phyloP scores from a whole-genome alignment of 2,329 filamentous ascomycete species.

The Beauveria asiatica region DNA sequence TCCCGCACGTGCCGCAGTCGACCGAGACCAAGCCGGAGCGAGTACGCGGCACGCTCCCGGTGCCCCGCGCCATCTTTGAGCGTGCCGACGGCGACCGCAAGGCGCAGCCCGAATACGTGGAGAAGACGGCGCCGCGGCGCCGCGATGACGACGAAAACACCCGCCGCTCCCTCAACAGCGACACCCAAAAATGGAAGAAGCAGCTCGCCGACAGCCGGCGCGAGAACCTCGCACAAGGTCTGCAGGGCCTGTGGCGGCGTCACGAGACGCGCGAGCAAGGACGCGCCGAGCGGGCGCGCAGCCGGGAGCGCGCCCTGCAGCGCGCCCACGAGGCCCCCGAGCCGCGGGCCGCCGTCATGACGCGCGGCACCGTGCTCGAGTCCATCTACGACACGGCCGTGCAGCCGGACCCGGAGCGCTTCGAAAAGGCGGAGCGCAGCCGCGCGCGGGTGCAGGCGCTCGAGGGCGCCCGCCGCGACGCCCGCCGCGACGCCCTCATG shows the following conservation, averaged over 20 bases:
- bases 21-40: conserved; percentile 37
- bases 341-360: conserved; percentile 68
- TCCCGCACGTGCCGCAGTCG: conserved; percentile 70
- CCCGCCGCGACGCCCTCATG: conserved; percentile 64
- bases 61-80: conserved; percentile 73
- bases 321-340: conserved; percentile 53
- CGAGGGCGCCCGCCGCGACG: conserved; percentile 40
- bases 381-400: conserved; percentile 40
- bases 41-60: conserved; percentile 72
- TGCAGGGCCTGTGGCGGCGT: conserved; percentile 60
- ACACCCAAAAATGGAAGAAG: conserved; percentile 54
- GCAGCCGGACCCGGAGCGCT: conserved; percentile 54
- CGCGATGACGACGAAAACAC: conserved; percentile 21
- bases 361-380: conserved; percentile 55
- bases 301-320: conserved; percentile 39
- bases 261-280: conserved; percentile 39
- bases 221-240: conserved; percentile 60
- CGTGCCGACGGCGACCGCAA: conserved; percentile 50
- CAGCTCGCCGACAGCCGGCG: conserved; percentile 65
- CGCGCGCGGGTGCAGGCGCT: conserved; percentile 35
- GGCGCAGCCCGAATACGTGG: conserved; percentile 50
- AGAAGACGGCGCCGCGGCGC: conserved; percentile 49
- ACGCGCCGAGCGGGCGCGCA: conserved; percentile 30
- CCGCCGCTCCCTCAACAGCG: conserved; percentile 26
- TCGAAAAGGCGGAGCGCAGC: conserved; percentile 41